Percentiles rank a stretch among this genome's conserved stretches.
Conservation (phyloP, 345 rosid genomes). For the Triadica sebifera region DNA sequence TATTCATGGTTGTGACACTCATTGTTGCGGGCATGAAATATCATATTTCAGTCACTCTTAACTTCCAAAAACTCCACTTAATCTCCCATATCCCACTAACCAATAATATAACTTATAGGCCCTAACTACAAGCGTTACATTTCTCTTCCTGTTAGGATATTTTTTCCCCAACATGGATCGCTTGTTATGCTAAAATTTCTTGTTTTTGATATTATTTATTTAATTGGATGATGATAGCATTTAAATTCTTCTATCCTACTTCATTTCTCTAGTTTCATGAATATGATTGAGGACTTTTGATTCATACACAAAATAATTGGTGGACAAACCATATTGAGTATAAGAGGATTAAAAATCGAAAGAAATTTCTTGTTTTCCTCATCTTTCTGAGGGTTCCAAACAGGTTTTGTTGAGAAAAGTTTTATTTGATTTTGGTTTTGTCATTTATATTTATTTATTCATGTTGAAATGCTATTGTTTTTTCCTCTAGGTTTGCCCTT, state of each 20-base stretch:
- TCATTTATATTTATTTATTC: neutral
- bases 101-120: no score
- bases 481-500: neutral
- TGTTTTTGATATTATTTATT: neutral
- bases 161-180: no score
- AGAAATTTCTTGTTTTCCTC: neutral
- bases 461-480: neutral
- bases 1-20: no score
- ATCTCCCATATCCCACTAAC: no score
- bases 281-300: neutral
- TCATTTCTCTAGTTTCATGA: neutral
- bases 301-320: no score
- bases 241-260: neutral
- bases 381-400: conserved; percentile 19
- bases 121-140: no score
- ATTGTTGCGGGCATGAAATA: no score
- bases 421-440: neutral
- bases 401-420: neutral
- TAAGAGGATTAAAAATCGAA: neutral
- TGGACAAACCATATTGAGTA: no score
- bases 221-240: no score
- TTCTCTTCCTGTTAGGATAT: no score
- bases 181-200: neutral
- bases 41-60: no score
- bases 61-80: no score